phyloP scores from a whole-genome alignment of 345 rosid genomes.

The Moricandia arvensis region DNA sequence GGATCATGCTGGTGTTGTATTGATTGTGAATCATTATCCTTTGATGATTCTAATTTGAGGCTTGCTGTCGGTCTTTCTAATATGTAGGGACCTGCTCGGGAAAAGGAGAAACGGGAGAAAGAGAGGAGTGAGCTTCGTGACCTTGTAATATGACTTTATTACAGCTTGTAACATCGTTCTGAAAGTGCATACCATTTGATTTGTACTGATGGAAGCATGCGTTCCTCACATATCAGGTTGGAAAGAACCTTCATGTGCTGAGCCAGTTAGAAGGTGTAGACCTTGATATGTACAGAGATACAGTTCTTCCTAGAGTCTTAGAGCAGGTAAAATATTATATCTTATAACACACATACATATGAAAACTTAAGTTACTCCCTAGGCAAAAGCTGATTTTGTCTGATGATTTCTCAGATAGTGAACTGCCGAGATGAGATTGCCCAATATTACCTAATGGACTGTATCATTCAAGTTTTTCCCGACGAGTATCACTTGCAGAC shows the following conservation, averaged over 20 bases:
- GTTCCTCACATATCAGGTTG: slow-evolving; percentile 64
- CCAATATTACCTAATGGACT: slow-evolving; percentile 93
- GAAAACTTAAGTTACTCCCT: slow-evolving; percentile 15
- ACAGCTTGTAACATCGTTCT: slow-evolving; percentile 49
- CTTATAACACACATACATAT: slow-evolving; percentile 1
- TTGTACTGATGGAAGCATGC: slow-evolving; percentile 36
- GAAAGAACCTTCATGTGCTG: slow-evolving; percentile 97
- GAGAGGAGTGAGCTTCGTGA: slow-evolving; percentile 99
- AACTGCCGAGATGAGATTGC: slow-evolving; percentile 98
- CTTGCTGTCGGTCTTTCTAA: slow-evolving; percentile 98
- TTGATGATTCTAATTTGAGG: slow-evolving; percentile 97
- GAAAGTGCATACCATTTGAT: slow-evolving; percentile 40
- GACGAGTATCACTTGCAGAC: slow-evolving; percentile 99
- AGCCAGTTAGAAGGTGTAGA: slow-evolving; percentile 98
- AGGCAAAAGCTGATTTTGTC: not conserved
- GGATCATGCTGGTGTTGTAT: slow-evolving; percentile 93
- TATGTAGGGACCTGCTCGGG: slow-evolving; percentile 99
- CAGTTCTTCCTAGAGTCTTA: slow-evolving; percentile 92
- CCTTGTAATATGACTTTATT: slow-evolving; percentile 78
- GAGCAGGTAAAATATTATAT: slow-evolving; percentile 69
- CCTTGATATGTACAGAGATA: slow-evolving; percentile 88
- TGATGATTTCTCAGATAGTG: slow-evolving; percentile 63
- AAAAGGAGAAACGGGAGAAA: slow-evolving; percentile 95
- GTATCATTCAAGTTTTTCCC: slow-evolving; percentile 98
- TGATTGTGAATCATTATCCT: slow-evolving; percentile 94